Percentiles rank a stretch among this genome's conserved stretches.
Conservation (phyloP, 352 stramenopile species). For the Halophytophthora batemanensis region DNA sequence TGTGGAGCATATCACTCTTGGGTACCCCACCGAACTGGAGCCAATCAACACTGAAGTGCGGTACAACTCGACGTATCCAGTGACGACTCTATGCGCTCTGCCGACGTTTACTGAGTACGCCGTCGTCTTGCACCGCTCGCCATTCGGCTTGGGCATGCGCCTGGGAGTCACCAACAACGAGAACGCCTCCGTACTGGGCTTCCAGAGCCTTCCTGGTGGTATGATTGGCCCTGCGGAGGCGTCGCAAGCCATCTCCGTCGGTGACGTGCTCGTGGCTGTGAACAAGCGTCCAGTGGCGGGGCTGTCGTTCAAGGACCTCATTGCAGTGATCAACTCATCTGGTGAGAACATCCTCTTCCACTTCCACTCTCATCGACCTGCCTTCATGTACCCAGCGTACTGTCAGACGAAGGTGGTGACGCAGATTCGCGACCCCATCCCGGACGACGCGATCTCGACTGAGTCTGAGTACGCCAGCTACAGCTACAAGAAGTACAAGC, state of each 20-base stretch:
- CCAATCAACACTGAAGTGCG: constrained; percentile 33
- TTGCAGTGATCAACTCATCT: constrained; percentile 66
- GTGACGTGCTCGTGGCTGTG: constrained; percentile 75
- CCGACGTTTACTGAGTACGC: constrained; percentile 74
- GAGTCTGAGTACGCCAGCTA: constrained; percentile 60
- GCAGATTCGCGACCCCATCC: constrained; percentile 35
- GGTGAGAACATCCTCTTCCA: constrained; percentile 71
- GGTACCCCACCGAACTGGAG: constrained; percentile 57
- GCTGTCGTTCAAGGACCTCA: constrained; percentile 71
- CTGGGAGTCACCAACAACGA: constrained; percentile 64
- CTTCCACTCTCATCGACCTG: constrained; percentile 71
- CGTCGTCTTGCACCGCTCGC: constrained; percentile 58
- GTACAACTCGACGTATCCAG: constrained; percentile 56
- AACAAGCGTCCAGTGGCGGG: constrained; percentile 64
- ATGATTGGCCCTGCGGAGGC: constrained; percentile 74
- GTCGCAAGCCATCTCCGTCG: constrained; percentile 64
- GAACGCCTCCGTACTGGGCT: constrained; percentile 72
- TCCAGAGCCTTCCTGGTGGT: constrained; percentile 68
- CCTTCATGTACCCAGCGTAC: constrained; percentile 63
- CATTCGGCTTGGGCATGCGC: constrained; percentile 80
- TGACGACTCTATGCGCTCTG: constrained; percentile 41
- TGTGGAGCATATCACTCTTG: constrained; percentile 79
- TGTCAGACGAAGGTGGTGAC: constrained; percentile 62
- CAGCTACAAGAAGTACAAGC: constrained; percentile 69
- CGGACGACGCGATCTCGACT: constrained; percentile 25